These are phyloP conservation scores for Entomortierella chlamydospora DNA, from an alignment of 192 early-diverging fungal genomes.

Conservation along the genomic window DNA sequence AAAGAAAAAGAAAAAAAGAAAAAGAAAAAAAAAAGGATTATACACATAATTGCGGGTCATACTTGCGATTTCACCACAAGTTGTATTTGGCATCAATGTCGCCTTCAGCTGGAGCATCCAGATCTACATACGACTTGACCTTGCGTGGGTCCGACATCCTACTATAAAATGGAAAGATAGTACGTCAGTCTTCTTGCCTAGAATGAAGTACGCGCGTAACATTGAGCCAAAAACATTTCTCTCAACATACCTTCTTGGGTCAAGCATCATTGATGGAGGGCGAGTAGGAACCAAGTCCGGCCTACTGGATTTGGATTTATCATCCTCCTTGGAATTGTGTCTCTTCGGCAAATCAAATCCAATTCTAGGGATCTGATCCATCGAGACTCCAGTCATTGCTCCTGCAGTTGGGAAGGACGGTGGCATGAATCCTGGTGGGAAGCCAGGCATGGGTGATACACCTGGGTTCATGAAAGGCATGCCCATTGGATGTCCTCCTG, in stretches of 20 bases:
- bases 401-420: slow-evolving; percentile 46
- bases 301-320: slow-evolving; percentile 10
- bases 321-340: slow-evolving; percentile 32
- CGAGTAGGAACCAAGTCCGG: slow-evolving; percentile 27
- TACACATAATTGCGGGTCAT: neutral
- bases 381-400: slow-evolving; percentile 60
- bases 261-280: slow-evolving; percentile 38
- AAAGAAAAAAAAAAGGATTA: neutral
- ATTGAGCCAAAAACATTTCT: neutral
- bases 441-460: slow-evolving; percentile 25
- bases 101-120: slow-evolving; percentile 87
- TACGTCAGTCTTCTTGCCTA: neutral
- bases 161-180: slow-evolving; percentile 13
- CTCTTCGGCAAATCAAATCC: slow-evolving; percentile 61
- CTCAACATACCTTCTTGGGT: slow-evolving; percentile 44
- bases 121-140: slow-evolving; percentile 87
- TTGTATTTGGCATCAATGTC: slow-evolving; percentile 72
- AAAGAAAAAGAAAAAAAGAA: neutral
- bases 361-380: slow-evolving; percentile 71
- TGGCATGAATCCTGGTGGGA: slow-evolving; percentile 46
- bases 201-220: neutral
- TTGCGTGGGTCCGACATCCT: slow-evolving; percentile 75
- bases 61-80: slow-evolving; percentile 22
- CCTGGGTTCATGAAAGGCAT: slow-evolving; percentile 48
- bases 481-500: slow-evolving; percentile 36